Percentiles rank a stretch among this genome's conserved stretches.
Conservation (phyloP, 352 stramenopile genomes). For the Saprolegnia diclina region DNA sequence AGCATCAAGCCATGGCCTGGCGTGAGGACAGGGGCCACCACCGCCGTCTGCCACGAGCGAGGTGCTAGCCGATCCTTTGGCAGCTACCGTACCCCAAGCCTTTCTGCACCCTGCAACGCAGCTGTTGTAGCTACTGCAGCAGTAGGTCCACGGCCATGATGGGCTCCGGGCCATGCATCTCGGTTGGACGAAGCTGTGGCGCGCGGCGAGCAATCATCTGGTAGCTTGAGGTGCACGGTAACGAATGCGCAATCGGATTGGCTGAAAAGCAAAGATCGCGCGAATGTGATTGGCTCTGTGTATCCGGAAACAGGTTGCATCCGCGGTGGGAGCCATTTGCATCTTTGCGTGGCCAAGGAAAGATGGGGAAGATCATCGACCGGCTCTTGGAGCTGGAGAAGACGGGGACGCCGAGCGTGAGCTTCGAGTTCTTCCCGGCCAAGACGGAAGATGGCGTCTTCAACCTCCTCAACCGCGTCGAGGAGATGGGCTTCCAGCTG, state of each 20-base stretch:
- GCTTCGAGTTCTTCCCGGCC: conserved; percentile 84
- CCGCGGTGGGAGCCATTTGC: not conserved
- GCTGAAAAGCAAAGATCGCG: not conserved
- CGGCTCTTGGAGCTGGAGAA: conserved; percentile 55
- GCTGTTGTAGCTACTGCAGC: too few species aligned
- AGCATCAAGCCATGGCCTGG: too few species aligned
- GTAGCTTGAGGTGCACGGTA: not conserved
- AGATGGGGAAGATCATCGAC: conserved; percentile 82
- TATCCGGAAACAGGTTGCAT: not conserved
- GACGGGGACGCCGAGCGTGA: conserved; percentile 53
- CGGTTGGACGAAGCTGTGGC: not conserved
- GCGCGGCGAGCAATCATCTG: not conserved
- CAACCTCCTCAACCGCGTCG: conserved; percentile 76
- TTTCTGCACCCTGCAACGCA: too few species aligned
- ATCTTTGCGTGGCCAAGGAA: conserved; percentile 6
- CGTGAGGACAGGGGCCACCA: too few species aligned
- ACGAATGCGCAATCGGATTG: not conserved
- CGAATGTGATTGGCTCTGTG: not conserved
- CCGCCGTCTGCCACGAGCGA: too few species aligned
- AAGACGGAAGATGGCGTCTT: conserved; percentile 83
- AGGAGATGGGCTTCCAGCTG: conserved; percentile 80
- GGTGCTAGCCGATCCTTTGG: too few species aligned
- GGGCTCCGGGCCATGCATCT: not conserved
- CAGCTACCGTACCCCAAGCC: too few species aligned
- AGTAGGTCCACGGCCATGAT: too few species aligned